A percentile compares a stretch with the other conserved stretches of the same genome.
These are phyloP conservation scores for Lactifluus hygrophoroides DNA, from an alignment of 768 basidiomycete species.

Conservation along the genomic window DNA sequence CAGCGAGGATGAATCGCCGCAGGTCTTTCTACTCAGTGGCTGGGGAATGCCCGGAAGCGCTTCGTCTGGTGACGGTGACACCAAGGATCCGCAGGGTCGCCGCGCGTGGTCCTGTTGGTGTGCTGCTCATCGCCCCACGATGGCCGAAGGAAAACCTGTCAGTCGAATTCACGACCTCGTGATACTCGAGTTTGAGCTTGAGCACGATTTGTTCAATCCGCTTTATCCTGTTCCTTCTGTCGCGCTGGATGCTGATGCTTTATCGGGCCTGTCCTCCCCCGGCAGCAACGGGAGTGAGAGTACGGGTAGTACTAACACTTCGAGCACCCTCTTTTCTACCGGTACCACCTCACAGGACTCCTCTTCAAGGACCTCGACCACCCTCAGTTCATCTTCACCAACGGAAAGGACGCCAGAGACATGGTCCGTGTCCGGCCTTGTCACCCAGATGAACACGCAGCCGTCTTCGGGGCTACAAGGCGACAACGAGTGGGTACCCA, in stretches of 20 bases:
- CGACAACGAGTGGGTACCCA: conserved; percentile 36
- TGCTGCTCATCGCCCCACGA: conserved; percentile 47
- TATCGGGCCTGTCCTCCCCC: conserved; percentile 25
- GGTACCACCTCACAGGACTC: background rate
- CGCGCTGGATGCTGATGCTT: conserved; percentile 2
- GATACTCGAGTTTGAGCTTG: conserved; percentile 75
- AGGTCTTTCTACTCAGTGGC: conserved; percentile 67
- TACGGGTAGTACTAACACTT: conserved; percentile 1
- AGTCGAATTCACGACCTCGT: conserved; percentile 34
- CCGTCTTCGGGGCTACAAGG: conserved; percentile 20
- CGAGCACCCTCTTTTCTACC: conserved; percentile 9
- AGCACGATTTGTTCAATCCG: conserved; percentile 61
- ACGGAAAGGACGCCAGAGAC: too few relatives aligned
- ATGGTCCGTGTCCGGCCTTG: background rate
- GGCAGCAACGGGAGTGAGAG: background rate
- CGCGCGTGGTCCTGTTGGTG: conserved; percentile 63
- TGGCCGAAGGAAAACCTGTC: background rate
- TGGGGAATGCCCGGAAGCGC: conserved; percentile 58
- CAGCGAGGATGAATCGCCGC: conserved; percentile 42
- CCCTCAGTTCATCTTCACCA: conserved; percentile 9
- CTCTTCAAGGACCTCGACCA: background rate
- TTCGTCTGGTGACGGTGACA: conserved; percentile 23
- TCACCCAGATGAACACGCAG: background rate
- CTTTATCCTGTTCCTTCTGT: conserved; percentile 40
- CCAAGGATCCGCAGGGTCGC: conserved; percentile 29